Evolutionary conservation across 306 rosid species (phyloP).

Genomic region (Inga leiocalycina): DNA sequence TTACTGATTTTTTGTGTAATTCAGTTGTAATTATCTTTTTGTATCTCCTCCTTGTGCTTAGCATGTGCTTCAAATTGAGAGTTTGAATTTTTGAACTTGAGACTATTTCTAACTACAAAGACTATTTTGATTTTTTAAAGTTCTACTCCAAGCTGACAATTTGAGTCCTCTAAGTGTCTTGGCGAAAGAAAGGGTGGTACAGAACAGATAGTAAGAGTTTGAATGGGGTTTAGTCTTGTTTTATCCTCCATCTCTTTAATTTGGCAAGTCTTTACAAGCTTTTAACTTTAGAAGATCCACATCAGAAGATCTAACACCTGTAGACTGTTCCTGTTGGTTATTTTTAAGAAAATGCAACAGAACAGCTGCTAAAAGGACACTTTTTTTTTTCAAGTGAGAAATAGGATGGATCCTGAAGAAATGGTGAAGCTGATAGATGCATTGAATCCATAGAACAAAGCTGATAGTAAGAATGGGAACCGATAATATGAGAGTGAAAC

Average conservation of each 20-base stretch:
- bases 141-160: too few species aligned
- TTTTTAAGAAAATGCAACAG: too few species aligned
- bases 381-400: slow-evolving; percentile 44
- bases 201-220: too few species aligned
- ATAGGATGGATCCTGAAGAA: slow-evolving; percentile 56
- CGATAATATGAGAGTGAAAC: slow-evolving; percentile 59
- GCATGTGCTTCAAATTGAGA: not conserved
- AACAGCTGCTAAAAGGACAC: slow-evolving; percentile 16
- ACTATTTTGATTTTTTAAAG: not conserved
- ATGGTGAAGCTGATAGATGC: slow-evolving; percentile 53
- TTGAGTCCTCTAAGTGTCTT: too few species aligned
- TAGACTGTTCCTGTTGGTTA: too few species aligned
- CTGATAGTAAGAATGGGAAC: slow-evolving; percentile 61
- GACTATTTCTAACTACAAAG: not conserved
- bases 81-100: not conserved
- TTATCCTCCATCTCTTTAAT: too few species aligned
- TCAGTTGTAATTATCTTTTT: not conserved
- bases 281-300: too few species aligned
- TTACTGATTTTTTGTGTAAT: not conserved
- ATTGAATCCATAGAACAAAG: slow-evolving; percentile 52
- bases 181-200: too few species aligned
- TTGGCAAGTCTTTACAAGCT: too few species aligned
- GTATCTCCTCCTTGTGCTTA: not conserved
- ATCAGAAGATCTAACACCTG: too few species aligned
- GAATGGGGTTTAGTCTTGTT: too few species aligned